phyloP scores from a whole-genome alignment of 2,329 filamentous ascomycete genomes.

The Podosphaera aphanis region DNA sequence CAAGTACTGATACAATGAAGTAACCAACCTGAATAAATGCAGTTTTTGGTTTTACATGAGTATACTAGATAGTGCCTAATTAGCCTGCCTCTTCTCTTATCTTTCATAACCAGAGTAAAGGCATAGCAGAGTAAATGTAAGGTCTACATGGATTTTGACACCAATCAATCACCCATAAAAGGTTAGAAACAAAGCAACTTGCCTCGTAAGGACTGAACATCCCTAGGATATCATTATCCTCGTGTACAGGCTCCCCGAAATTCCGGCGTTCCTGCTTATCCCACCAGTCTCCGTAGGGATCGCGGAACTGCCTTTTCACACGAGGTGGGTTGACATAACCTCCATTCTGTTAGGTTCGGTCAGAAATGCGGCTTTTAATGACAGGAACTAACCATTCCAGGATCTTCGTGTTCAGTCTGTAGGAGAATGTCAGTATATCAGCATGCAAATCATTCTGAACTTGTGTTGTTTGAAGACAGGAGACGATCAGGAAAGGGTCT shows the following conservation, averaged over 20 bases:
- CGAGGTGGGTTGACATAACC: conserved; percentile 58
- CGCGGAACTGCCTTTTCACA: conserved; percentile 75
- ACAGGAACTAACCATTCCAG: conserved; percentile 32
- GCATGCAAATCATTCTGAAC: conserved; percentile 1
- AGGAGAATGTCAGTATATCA: conserved; percentile 5
- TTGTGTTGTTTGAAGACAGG: background rate
- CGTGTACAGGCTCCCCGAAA: conserved; percentile 87
- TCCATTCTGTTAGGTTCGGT: conserved; percentile 37
- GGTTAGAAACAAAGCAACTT: background rate
- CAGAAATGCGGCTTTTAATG: background rate
- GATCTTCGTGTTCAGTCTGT: conserved; percentile 35
- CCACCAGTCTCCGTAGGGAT: conserved; percentile 88
- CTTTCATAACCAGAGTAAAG: background rate
- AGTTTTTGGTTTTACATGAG: conserved; percentile 49
- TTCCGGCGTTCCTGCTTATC: conserved; percentile 93
- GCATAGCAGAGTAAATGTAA: background rate
- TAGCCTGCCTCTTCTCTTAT: background rate
- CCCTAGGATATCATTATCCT: conserved; percentile 83
- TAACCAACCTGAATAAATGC: conserved; percentile 42
- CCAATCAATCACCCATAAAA: background rate
- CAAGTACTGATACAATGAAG: conserved; percentile 40
- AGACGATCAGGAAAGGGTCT: background rate
- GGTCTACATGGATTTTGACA: background rate
- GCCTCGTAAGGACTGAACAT: conserved; percentile 62
- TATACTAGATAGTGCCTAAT: conserved; percentile 30